These are phyloP conservation scores for Albizia julibrissin DNA, from an alignment of 306 rosid species.

Conservation along the genomic window DNA sequence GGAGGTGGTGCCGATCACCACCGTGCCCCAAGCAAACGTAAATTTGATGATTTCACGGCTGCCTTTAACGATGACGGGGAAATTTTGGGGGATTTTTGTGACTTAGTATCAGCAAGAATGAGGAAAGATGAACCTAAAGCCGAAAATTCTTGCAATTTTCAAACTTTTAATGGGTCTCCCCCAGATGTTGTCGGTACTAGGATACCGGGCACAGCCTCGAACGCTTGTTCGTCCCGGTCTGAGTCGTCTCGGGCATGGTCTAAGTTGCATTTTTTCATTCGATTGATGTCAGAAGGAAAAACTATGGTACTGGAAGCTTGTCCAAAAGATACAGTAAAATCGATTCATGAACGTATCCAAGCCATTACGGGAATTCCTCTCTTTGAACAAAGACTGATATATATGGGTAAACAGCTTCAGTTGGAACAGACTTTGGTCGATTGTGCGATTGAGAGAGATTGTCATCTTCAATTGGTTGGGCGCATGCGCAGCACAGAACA, in stretches of 20 bases:
- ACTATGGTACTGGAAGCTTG: constrained; percentile 64
- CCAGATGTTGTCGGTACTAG: constrained; percentile 34
- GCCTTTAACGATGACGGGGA: constrained; percentile 53
- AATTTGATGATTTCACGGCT: constrained; percentile 63
- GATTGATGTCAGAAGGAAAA: constrained; percentile 56
- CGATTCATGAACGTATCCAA: constrained; percentile 65
- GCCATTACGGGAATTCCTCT: constrained; percentile 61
- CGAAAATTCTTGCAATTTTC: constrained; percentile 38
- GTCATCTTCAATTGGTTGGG: constrained; percentile 64
- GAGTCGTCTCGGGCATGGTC: constrained; percentile 31
- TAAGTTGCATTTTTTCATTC: constrained; percentile 68
- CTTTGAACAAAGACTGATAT: constrained; percentile 75
- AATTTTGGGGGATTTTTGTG: constrained; percentile 38
- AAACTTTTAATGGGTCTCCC: neutral
- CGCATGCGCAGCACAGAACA: constrained; percentile 79
- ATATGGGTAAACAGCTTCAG: constrained; percentile 83
- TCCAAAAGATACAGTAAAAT: constrained; percentile 59
- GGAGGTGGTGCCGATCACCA: constrained; percentile 33
- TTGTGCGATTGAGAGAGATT: constrained; percentile 73
- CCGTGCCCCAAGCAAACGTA: constrained; percentile 63
- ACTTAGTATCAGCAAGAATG: constrained; percentile 64
- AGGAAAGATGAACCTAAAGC: constrained; percentile 59
- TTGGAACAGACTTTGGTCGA: constrained; percentile 67
- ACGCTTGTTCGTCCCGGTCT: constrained; percentile 16
- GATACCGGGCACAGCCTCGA: constrained; percentile 36